Percentiles rank a stretch among this genome's conserved stretches.
phyloP scores from a whole-genome alignment of 2,329 filamentous ascomycete genomes.

The Fragosphaeria purpurea region DNA sequence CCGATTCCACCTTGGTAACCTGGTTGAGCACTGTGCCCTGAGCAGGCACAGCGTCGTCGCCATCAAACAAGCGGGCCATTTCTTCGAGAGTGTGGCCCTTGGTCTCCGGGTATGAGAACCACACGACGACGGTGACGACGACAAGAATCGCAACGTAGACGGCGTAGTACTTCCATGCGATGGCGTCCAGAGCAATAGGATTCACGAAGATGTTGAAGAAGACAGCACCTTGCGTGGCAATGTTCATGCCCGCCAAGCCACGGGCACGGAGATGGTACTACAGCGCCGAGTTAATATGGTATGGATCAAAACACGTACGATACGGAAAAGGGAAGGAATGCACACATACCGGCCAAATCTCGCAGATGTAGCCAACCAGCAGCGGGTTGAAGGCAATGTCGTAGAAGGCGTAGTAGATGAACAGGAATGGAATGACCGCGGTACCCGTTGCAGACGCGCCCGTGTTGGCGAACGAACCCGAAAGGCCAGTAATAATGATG shows the following conservation, averaged over 20 bases:
- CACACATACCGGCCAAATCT: conserved; percentile 13
- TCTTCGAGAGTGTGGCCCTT: conserved; percentile 17
- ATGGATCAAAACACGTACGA: no score
- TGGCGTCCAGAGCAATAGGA: conserved; percentile 29
- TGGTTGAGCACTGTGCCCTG: no score
- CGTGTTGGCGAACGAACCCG: no score
- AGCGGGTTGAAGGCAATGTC: conserved; percentile 16
- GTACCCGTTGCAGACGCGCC: neutral
- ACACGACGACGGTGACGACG: conserved; percentile 24
- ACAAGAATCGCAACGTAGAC: conserved; percentile 28
- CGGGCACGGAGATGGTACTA: no score
- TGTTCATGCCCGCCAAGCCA: no score
- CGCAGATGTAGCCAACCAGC: conserved; percentile 14
- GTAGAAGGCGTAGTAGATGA: conserved; percentile 15
- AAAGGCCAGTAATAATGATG: no score
- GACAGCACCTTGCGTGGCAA: conserved; percentile 19
- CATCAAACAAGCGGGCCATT: conserved; percentile 14
- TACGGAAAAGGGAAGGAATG: no score
- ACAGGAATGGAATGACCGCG: conserved; percentile 16
- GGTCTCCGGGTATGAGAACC: conserved; percentile 17
- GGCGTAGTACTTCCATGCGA: conserved; percentile 30
- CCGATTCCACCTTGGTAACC: no score
- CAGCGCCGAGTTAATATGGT: no score
- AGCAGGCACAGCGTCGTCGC: neutral
- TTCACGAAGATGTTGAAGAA: conserved; percentile 40